Evolutionary conservation across 2,329 filamentous ascomycete genomes (phyloP).

Genomic region (Daldinia sp.): DNA sequence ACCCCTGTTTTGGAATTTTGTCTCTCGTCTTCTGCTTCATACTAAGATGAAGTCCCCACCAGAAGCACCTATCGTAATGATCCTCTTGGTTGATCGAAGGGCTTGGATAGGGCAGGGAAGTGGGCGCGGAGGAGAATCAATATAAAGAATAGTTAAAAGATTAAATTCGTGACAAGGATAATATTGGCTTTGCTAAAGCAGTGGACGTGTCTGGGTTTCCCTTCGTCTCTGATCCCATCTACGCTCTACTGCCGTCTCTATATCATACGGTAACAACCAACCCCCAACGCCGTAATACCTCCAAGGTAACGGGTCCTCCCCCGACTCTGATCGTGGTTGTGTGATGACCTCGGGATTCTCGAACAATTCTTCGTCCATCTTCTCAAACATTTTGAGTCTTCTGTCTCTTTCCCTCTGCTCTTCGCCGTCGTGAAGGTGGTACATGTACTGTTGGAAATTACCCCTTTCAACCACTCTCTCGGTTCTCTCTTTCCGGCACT

Average conservation of each 20-base stretch:
- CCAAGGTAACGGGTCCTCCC: conserved; percentile 54
- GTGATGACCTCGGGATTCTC: conserved; percentile 18
- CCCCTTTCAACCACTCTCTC: conserved; percentile 67
- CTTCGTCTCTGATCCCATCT: conserved; percentile 42
- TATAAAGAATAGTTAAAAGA: background rate
- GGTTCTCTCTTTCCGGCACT: conserved; percentile 64
- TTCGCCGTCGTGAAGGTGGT: conserved; percentile 66
- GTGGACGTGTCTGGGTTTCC: background rate
- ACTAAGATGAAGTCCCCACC: background rate
- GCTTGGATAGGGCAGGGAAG: background rate
- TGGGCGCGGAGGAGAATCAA: background rate
- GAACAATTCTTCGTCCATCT: conserved; percentile 36
- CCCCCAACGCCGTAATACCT: conserved; percentile 51
- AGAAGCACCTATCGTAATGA: background rate
- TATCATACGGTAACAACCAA: conserved; percentile 53
- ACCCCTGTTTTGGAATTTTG: background rate
- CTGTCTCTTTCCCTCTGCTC: conserved; percentile 63
- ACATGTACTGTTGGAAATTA: conserved; percentile 68
- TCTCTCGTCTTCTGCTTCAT: background rate
- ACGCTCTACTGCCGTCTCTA: conserved; percentile 50
- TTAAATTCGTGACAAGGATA: background rate
- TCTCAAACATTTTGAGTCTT: conserved; percentile 45
- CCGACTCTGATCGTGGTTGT: conserved; percentile 43
- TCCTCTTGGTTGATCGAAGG: background rate
- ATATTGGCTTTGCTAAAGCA: background rate